phyloP scores from a whole-genome alignment of 129 eudicot species.

The Rutidosis leptorrhynchoides region DNA sequence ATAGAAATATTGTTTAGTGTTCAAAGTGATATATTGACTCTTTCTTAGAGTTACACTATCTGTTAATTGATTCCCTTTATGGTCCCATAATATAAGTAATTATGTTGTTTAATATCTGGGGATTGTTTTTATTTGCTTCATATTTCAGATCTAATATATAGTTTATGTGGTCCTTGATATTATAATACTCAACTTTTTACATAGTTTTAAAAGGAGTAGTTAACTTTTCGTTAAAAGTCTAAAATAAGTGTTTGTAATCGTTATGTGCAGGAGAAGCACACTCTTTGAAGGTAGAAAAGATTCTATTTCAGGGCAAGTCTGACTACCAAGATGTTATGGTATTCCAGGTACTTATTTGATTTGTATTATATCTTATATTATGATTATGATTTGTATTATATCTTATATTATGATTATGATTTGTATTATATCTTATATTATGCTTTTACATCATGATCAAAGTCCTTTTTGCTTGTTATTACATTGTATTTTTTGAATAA shows the following conservation, averaged over 20 bases:
- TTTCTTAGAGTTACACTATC: not conserved
- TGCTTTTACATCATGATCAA: not conserved
- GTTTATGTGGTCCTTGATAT: too few species aligned
- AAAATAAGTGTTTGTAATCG: too few species aligned
- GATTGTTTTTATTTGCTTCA: not conserved
- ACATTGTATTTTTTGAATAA: not conserved
- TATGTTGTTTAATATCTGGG: not conserved
- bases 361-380: too few species aligned
- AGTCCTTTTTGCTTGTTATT: not conserved
- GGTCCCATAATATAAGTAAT: not conserved
- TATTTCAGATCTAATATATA: too few species aligned
- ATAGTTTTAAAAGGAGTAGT: too few species aligned
- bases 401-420: too few species aligned
- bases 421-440: not conserved
- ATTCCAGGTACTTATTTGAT: constrained; percentile 59
- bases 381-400: too few species aligned
- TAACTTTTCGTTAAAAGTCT: too few species aligned
- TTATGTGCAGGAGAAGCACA: constrained; percentile 96
- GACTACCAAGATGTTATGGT: constrained; percentile 94
- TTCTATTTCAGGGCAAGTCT: constrained; percentile 81
- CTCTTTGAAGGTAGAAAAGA: constrained; percentile 87
- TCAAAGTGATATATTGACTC: constrained; percentile 2
- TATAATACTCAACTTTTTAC: too few species aligned
- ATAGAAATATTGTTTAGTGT: not conserved
- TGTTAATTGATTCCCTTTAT: not conserved